These are phyloP conservation scores for Pichia thaimueangensis DNA, from an alignment of 805 yeast species.

Conservation along the genomic window DNA sequence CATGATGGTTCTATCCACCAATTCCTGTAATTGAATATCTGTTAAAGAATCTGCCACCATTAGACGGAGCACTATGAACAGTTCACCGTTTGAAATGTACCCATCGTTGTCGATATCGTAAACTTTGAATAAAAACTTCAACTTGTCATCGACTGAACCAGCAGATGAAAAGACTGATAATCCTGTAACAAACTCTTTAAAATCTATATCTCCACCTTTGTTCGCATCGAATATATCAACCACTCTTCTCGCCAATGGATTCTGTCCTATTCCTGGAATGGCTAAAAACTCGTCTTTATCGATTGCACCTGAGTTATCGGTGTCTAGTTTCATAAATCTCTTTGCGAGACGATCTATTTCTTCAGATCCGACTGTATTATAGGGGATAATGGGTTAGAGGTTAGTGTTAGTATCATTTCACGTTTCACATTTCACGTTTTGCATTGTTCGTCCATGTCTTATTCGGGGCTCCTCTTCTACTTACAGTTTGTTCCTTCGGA, in stretches of 20 bases:
- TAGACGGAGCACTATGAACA: conserved; percentile 84
- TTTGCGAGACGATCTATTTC: conserved; percentile 89
- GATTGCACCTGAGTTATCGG: conserved; percentile 86
- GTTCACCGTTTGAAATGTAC: conserved; percentile 88
- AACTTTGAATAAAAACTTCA: conserved; percentile 83
- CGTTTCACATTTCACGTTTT: no score
- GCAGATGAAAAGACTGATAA: conserved; percentile 78
- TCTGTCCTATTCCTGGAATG: conserved; percentile 86
- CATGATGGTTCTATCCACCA: conserved; percentile 94
- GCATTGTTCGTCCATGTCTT: no score
- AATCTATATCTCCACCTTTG: conserved; percentile 88
- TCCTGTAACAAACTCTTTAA: conserved; percentile 77
- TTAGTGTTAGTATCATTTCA: conserved; percentile 1
- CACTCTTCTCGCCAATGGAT: conserved; percentile 83
- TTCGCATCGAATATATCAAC: conserved; percentile 94
- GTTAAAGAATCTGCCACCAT: conserved; percentile 93
- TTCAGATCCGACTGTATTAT: conserved; percentile 69
- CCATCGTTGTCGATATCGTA: conserved; percentile 97
- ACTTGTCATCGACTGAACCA: conserved; percentile 73
- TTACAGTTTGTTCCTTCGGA: conserved; percentile 75
- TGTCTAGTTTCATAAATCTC: conserved; percentile 91
- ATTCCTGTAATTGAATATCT: conserved; percentile 85
- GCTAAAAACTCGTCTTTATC: conserved; percentile 86
- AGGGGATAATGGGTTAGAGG: no score
- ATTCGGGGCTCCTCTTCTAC: no score